phyloP scores from a whole-genome alignment of 2,329 filamentous ascomycete species.

The Sordariomycetes sp. region DNA sequence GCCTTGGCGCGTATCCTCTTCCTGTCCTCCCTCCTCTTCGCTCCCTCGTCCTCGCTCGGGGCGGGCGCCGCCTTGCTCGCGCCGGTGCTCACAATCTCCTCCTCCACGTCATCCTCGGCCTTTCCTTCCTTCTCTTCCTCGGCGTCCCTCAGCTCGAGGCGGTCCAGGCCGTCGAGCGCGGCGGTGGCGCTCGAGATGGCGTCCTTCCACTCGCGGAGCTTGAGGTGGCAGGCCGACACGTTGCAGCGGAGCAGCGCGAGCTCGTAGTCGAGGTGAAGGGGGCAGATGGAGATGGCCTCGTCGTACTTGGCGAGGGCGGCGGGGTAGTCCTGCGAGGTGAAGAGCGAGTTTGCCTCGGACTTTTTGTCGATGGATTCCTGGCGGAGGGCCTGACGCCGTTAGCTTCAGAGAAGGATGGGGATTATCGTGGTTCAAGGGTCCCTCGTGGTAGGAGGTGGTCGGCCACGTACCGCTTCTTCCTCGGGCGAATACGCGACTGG shows the following conservation, averaged over 20 bases:
- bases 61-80: slow-evolving; percentile 26
- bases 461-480: slow-evolving; percentile 40
- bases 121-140: slow-evolving; percentile 23
- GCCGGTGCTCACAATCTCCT: slow-evolving; percentile 49
- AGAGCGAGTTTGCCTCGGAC: slow-evolving; percentile 67
- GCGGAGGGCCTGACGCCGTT: slow-evolving; percentile 45
- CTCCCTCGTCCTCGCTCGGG: slow-evolving; percentile 12
- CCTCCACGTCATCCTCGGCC: slow-evolving; percentile 35
- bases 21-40: slow-evolving; percentile 43
- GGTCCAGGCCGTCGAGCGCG: slow-evolving; percentile 63
- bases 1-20: slow-evolving; percentile 72
- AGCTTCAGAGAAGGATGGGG: neutral
- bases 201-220: slow-evolving; percentile 76
- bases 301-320: slow-evolving; percentile 77
- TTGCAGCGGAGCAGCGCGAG: slow-evolving; percentile 81
- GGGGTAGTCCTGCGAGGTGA: slow-evolving; percentile 59
- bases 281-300: slow-evolving; percentile 66
- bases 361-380: slow-evolving; percentile 65
- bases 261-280: slow-evolving; percentile 79
- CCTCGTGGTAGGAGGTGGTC: neutral
- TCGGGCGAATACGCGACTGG: slow-evolving; percentile 37
- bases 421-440: neutral
- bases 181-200: slow-evolving; percentile 64
- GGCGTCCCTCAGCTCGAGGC: slow-evolving; percentile 29
- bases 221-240: slow-evolving; percentile 79